Percentiles rank a stretch among this genome's conserved stretches.
Evolutionary conservation across 352 stramenopile species (phyloP).

Genomic region (Saprolegnia diclina): DNA sequence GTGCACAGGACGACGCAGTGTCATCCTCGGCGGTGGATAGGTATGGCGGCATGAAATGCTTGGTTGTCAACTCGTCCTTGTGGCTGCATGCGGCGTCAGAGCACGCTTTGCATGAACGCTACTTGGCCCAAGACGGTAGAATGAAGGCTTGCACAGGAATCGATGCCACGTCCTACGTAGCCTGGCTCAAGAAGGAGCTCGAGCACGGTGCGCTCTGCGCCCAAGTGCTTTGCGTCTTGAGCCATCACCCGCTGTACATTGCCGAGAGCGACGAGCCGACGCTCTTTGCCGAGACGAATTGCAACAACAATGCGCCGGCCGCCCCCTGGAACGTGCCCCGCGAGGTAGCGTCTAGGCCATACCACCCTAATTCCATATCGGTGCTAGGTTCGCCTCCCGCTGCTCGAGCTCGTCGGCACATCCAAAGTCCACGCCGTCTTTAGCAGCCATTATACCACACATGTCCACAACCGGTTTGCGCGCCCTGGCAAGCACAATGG

Average conservation of each 20-base stretch:
- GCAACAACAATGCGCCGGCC: neutral
- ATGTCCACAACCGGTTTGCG: neutral
- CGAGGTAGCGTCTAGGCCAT: slow-evolving; percentile 2
- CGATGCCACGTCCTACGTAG: slow-evolving; percentile 29
- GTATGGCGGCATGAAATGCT: slow-evolving; percentile 72
- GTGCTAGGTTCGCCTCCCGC: slow-evolving; percentile 6
- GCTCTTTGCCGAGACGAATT: neutral
- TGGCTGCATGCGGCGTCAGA: slow-evolving; percentile 26
- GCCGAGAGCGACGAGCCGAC: slow-evolving; percentile 6
- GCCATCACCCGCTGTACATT: slow-evolving; percentile 35
- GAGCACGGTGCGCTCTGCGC: slow-evolving; percentile 78
- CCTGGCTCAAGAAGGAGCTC: slow-evolving; percentile 68
- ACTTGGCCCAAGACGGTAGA: slow-evolving; percentile 50
- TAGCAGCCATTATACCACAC: neutral
- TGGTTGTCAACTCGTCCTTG: slow-evolving; percentile 61
- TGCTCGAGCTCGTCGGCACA: slow-evolving; percentile 12
- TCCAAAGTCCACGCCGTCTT: slow-evolving; percentile 21
- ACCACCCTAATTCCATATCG: neutral
- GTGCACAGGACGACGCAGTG: neutral
- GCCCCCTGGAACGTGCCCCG: neutral
- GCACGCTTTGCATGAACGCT: slow-evolving; percentile 32
- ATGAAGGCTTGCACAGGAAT: neutral
- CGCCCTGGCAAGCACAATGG: neutral
- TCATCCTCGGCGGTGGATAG: too few relatives aligned
- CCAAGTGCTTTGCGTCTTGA: slow-evolving; percentile 55